A percentile compares a stretch with the other conserved stretches of the same genome.
Evolutionary conservation across 768 basidiomycete genomes (phyloP).

Genomic region (Saitozyma podzolica): DNA sequence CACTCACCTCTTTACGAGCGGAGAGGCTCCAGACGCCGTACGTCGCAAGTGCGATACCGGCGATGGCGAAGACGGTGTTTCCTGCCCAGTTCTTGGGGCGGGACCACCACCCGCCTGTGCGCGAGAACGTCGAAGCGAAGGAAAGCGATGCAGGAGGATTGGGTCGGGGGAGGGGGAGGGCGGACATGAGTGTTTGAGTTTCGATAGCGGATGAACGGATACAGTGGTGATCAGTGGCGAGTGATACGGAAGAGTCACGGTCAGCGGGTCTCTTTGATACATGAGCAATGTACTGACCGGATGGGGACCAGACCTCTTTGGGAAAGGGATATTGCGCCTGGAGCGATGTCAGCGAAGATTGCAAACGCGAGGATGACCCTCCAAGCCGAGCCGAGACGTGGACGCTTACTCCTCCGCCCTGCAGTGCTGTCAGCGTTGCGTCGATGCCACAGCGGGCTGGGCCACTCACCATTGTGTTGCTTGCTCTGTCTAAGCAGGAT

Average conservation of each 20-base stretch:
- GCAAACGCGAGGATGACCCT: neutral
- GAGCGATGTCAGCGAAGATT: neutral
- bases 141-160: neutral
- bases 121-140: neutral
- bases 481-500: too few species aligned
- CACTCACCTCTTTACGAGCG: slow-evolving; percentile 74
- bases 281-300: slow-evolving; percentile 59
- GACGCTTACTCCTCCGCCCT: too few species aligned
- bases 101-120: slow-evolving; percentile 90
- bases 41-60: slow-evolving; percentile 67
- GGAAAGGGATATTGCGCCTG: slow-evolving; percentile 80
- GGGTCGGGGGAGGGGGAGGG: neutral
- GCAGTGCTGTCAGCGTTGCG: too few species aligned
- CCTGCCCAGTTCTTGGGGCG: slow-evolving; percentile 84
- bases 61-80: slow-evolving; percentile 73
- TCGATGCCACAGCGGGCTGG: too few species aligned
- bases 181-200: neutral
- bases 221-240: too few species aligned
- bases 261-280: neutral
- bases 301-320: slow-evolving; percentile 91
- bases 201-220: neutral
- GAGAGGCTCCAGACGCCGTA: slow-evolving; percentile 72
- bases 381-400: neutral
- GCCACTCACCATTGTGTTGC: too few species aligned
- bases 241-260: neutral